Base-by-base conservation (phyloP, 306 rosid genomes). In the Cicer bijugum region DNA sequence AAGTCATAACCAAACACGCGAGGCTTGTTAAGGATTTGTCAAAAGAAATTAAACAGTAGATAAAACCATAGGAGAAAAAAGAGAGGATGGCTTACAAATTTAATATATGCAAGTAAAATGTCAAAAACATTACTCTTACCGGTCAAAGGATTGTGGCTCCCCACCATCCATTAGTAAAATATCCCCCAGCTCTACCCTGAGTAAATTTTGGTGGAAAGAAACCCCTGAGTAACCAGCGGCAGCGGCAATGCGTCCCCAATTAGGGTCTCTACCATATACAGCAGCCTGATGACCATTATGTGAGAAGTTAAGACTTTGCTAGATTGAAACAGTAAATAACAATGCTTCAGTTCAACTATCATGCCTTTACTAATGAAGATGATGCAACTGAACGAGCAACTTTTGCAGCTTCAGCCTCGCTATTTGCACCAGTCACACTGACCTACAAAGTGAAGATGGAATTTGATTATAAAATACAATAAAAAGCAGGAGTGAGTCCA, bases 231-330 rank as follows among this genome's bases (percentile, higher is more conserved):
- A 89, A 56, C 97, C 99, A 23, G 99, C 96, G 16, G 99, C 97
- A 20, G 84, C 83, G 19, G 97, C 99, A 44, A 94, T 91, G 66
- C 97, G 96, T 63, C 99, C 99, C 99, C 99, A 94, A 20, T 94
- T 91, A 45, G 99, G 97, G 75, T 90, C 99, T 88, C 97, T 85
- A 38, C 98, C 98, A 58, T 89, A 90, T 57, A 90, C 81, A 59
- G 98, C 97, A 45, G 98, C 91, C 97, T 93, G 87, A 66, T 69
- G 60, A 78, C 79, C 44, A 75, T 47, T 62, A 57, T 48, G 45
- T 44, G n/a, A 68, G 66, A 33, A 48, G 16, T 74, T 69, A 63
- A 77, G 62, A 57, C 42, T 7, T 67, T 2, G 58, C 65, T 20
- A 44, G 43, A 76, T 53, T 64, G 39, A 62, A 64, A 38, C 38